Conservation (phyloP, 73 alveolate species). For the Symbiodinium pilosum region DNA sequence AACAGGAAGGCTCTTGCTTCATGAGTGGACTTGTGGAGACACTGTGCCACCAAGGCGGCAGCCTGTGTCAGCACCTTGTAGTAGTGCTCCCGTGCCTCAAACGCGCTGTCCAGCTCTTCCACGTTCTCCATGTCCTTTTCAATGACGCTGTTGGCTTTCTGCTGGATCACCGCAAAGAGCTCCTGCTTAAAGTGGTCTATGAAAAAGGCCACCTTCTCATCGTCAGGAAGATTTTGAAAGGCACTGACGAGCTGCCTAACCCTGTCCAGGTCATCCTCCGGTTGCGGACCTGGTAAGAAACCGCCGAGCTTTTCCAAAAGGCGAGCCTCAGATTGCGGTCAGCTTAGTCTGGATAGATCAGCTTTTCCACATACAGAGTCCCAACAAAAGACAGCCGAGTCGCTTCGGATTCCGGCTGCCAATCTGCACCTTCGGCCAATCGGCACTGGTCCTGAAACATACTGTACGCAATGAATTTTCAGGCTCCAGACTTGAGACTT, state of each 20-base stretch:
- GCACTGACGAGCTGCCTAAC: neutral
- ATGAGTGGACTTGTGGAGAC: neutral
- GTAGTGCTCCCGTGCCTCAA: constrained; percentile 26
- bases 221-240: neutral
- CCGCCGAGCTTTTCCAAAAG: neutral
- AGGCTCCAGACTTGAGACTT: neutral
- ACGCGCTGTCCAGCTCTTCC: neutral
- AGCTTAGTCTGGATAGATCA: neutral
- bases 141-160: neutral
- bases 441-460: neutral
- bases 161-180: neutral
- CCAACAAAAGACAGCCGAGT: neutral
- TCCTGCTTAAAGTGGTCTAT: neutral
- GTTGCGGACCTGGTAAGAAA: neutral
- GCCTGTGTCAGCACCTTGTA: constrained; percentile 6
- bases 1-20: neutral
- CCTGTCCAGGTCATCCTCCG: neutral
- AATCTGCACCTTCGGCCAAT: neutral
- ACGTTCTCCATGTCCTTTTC: neutral
- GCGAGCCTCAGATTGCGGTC: neutral
- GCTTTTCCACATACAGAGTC: neutral
- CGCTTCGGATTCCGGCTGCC: neutral
- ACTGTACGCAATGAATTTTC: no score
- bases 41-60: constrained; percentile 26
- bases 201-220: constrained; percentile 47